A percentile compares a stretch with the other conserved stretches of the same genome.
Conservation (phyloP, 2,329 filamentous ascomycete genomes). For the Remersonia thermophila region DNA sequence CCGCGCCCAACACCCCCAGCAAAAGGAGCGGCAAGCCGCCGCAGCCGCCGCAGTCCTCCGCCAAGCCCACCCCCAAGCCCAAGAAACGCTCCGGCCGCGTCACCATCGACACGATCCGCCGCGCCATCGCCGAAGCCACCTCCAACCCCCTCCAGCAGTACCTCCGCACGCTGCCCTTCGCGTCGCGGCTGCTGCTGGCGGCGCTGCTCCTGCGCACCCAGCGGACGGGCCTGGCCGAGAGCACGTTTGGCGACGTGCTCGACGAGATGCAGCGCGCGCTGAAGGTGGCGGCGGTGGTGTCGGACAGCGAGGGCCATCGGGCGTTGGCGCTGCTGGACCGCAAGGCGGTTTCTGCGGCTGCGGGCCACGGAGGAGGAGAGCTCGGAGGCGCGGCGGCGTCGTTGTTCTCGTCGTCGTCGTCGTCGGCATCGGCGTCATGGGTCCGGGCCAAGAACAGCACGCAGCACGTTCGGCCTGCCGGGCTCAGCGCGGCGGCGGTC, state of each 20-base stretch:
- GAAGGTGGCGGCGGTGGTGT: constrained; percentile 36
- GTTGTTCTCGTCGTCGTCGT: too few relatives aligned
- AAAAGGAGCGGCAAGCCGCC: constrained; percentile 28
- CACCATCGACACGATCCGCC: constrained; percentile 85
- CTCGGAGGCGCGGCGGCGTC: too few relatives aligned
- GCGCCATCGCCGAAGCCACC: constrained; percentile 89
- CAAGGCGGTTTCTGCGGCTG: constrained; percentile 2
- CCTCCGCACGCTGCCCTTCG: constrained; percentile 67
- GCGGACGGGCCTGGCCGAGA: constrained; percentile 75
- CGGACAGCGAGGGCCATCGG: constrained; percentile 32
- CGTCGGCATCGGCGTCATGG: too few relatives aligned
- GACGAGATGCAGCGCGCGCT: constrained; percentile 70
- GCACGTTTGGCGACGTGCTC: constrained; percentile 75
- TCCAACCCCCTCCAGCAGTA: constrained; percentile 86
- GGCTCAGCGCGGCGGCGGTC: constrained; percentile 50
- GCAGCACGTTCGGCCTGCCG: constrained; percentile 20
- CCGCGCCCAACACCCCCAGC: constrained; percentile 46
- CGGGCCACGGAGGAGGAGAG: too few relatives aligned
- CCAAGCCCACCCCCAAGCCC: constrained; percentile 20
- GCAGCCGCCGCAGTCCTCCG: neutral
- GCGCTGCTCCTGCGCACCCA: constrained; percentile 68
- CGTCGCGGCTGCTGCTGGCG: constrained; percentile 73
- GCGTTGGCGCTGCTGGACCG: constrained; percentile 45
- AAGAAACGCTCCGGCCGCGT: constrained; percentile 47
- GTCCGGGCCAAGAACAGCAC: constrained; percentile 7